Evolutionary conservation across 2,329 filamentous ascomycete genomes (phyloP), one percentile per base, ranked within the genome.

Genomic region (Aspergillus clavatus): DNA sequence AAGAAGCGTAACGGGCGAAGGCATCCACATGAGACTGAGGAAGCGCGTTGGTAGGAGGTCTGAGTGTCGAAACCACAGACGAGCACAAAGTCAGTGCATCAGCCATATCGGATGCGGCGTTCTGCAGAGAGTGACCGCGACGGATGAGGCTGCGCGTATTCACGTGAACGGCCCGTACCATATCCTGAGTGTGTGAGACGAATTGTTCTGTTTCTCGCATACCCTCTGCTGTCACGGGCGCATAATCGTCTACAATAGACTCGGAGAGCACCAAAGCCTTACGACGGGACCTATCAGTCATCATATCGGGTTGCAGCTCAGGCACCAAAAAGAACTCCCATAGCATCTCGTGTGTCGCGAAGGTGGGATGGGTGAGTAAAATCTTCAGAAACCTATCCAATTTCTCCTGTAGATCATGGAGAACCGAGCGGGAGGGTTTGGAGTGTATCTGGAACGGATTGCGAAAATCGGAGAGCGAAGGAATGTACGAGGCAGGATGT

Each of bases 251-350:
- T 42, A 82, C 80, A 26, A 98, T 84, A 45, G 84, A 90, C 61
- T 98, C 93, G 3, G 81, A 75, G 22, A 91, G 80, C 0, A 85
- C 82, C 63, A 90, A 85, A 3, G 89, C 87, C 69, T 98, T 98
- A 50, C 89, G 81, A 44, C 83, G 82, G 52, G 87, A 95, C 40
- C 93, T 82, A 65, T 95, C 85, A 42, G 87, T 85, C 77, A 97
- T 91, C 80, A 90, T 89, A 16, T 89, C 83, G 0, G 87, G 79
- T 62, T 95, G 88, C 40, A 98, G 81, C 56, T 98, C 93, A 1
- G 93, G 93, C 10, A 98, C 90, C 0, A 98, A 78, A 68, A 98
- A 95, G 70, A 98, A 98, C 59, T 98, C 93, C 94, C 93, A 98
- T 2, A 98, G 78, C 79, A 97, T 89, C 71, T 98, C 93, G 61